These are phyloP conservation scores for Marasmius oreades DNA, from an alignment of 1,284 basidiomycete genomes.

Conservation along the genomic window DNA sequence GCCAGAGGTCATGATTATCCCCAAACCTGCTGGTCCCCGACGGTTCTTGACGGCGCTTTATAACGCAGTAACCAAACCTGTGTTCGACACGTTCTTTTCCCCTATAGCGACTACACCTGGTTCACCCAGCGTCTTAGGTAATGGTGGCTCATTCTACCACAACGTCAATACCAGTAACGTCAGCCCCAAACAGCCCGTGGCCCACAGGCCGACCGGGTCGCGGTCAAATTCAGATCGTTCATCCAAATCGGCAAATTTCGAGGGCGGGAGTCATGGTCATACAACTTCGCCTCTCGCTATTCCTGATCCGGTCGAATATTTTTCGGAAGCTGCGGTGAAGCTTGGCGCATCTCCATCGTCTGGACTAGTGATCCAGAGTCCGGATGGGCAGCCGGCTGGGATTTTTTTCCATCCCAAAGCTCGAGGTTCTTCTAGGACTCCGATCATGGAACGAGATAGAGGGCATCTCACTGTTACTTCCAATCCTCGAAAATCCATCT, in stretches of 20 bases:
- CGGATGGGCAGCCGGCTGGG: conserved; percentile 89
- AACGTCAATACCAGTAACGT: conserved; percentile 20
- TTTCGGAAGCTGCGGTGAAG: conserved; percentile 71
- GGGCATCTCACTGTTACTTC: conserved; percentile 30
- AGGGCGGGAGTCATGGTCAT: conserved; percentile 34
- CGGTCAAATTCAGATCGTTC: conserved; percentile 61
- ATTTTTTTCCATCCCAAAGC: conserved; percentile 87
- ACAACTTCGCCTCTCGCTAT: conserved; percentile 73
- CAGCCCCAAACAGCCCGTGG: conserved; percentile 31
- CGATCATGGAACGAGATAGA: conserved; percentile 41
- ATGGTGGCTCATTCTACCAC: conserved; percentile 42
- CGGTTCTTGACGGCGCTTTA: conserved; percentile 87
- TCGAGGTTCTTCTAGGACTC: conserved; percentile 21
- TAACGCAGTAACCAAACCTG: conserved; percentile 79
- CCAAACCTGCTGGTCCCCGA: conserved; percentile 91
- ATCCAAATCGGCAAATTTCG: conserved; percentile 48
- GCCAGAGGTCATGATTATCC: conserved; percentile 91
- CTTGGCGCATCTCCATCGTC: conserved; percentile 74
- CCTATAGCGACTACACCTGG: conserved; percentile 91
- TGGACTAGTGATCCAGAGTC: conserved; percentile 88
- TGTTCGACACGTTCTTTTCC: conserved; percentile 84
- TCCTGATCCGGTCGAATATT: conserved; percentile 84
- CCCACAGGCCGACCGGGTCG: conserved; percentile 42
- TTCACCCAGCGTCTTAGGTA: conserved; percentile 54
- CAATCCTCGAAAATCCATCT: conserved; percentile 23